phyloP scores from a whole-genome alignment of 2,329 filamentous ascomycete species.

The Diplocarpon mali region DNA sequence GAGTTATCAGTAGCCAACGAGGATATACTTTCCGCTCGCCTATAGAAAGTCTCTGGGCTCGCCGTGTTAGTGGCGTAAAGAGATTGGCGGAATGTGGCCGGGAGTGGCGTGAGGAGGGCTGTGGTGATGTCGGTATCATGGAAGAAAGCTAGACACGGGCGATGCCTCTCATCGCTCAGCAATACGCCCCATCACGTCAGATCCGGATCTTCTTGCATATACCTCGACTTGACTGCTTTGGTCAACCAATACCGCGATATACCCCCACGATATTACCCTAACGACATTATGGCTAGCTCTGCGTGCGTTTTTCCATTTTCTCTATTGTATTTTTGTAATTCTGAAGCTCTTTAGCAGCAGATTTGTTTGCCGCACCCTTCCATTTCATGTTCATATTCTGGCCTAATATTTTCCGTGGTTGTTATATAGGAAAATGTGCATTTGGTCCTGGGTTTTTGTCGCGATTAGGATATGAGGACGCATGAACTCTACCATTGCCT shows the following conservation, averaged over 20 bases:
- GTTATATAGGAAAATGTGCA: no score
- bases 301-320: background rate
- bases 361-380: conserved; percentile 5
- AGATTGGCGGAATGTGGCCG: conserved; percentile 71
- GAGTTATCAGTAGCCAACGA: conserved; percentile 88
- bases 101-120: conserved; percentile 78
- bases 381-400: no score
- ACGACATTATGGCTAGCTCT: conserved; percentile 6
- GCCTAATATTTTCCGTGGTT: no score
- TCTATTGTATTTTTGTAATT: conserved; percentile 4
- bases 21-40: conserved; percentile 88
- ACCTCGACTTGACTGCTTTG: background rate
- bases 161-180: background rate
- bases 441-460: no score
- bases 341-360: conserved; percentile 5
- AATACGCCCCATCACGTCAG: background rate
- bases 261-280: conserved; percentile 1
- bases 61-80: conserved; percentile 70
- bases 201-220: background rate
- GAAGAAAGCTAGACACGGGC: conserved; percentile 21
- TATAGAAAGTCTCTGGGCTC: conserved; percentile 82
- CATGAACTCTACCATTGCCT: no score
- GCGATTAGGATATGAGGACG: no score
- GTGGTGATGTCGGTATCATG: conserved; percentile 25
- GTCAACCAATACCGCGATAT: background rate